A percentile compares a stretch with the other conserved stretches of the same genome.
These are phyloP conservation scores for Termitomyces bulborhizus DNA, from an alignment of 768 basidiomycete species.

Conservation along the genomic window DNA sequence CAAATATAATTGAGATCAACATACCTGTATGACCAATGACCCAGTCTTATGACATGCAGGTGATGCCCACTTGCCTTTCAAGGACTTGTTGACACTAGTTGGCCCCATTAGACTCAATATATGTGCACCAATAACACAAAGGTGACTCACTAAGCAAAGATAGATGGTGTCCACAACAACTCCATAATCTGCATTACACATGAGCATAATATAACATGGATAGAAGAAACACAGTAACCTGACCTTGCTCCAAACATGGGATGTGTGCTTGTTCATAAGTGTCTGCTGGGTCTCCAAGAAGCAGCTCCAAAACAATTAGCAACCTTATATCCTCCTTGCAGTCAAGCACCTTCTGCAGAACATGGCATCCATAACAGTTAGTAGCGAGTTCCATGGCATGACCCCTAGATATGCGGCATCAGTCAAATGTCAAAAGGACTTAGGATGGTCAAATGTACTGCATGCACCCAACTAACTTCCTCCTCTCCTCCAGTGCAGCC, in stretches of 20 bases:
- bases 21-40: too few species aligned
- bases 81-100: constrained; percentile 56
- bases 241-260: constrained; percentile 91
- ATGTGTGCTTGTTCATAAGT: constrained; percentile 85
- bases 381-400: constrained; percentile 82
- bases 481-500: constrained; percentile 63
- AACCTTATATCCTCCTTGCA: constrained; percentile 85
- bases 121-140: not conserved
- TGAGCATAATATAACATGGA: not conserved
- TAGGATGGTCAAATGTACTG: constrained; percentile 35
- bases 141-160: too few species aligned
- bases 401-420: constrained; percentile 37
- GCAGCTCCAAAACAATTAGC: constrained; percentile 77
- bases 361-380: constrained; percentile 87
- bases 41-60: too few species aligned
- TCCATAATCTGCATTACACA: constrained; percentile 68
- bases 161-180: constrained; percentile 80
- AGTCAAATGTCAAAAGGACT: too few species aligned
- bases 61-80: too few species aligned
- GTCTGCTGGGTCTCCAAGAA: constrained; percentile 81
- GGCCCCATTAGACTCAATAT: too few species aligned
- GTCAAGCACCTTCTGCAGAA: constrained; percentile 84
- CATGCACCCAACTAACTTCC: constrained; percentile 83
- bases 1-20: too few species aligned
- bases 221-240: not conserved